These are phyloP conservation scores for Middelhovenomyces tepae DNA, from an alignment of 805 yeast genomes.

Conservation along the genomic window DNA sequence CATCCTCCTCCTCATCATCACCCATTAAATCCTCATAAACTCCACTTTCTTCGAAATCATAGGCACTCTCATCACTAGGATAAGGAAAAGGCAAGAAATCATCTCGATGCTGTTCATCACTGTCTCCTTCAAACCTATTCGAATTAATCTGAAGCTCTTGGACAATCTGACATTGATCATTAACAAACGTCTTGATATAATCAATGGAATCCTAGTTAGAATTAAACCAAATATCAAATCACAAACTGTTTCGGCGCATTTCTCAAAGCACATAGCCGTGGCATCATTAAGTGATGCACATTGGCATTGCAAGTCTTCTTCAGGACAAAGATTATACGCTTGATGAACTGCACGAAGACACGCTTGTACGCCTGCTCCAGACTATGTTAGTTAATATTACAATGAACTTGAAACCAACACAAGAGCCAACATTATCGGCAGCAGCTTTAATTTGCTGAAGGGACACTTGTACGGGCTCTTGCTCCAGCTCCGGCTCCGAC, in stretches of 20 bases:
- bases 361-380: background rate
- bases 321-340: slow-evolving; percentile 4
- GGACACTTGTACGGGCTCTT: too few species aligned
- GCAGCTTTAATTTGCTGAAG: too few species aligned
- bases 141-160: slow-evolving; percentile 6
- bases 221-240: too few species aligned
- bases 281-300: slow-evolving; percentile 5
- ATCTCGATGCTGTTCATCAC: slow-evolving; percentile 15
- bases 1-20: background rate
- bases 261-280: slow-evolving; percentile 1
- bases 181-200: slow-evolving; percentile 1
- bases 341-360: slow-evolving; percentile 4
- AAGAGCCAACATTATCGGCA: too few species aligned
- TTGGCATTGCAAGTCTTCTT: slow-evolving; percentile 5
- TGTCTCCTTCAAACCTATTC: slow-evolving; percentile 15
- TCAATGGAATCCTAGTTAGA: too few species aligned
- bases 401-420: too few species aligned
- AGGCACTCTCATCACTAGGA: slow-evolving; percentile 4
- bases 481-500: too few species aligned
- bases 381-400: too few species aligned
- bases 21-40: background rate
- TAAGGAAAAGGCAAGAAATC: slow-evolving; percentile 9
- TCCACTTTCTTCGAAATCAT: background rate
- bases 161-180: background rate
- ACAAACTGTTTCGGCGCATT: slow-evolving; percentile 3